phyloP scores from a whole-genome alignment of 2,329 filamentous ascomycete genomes.

The Penicillium paneum region DNA sequence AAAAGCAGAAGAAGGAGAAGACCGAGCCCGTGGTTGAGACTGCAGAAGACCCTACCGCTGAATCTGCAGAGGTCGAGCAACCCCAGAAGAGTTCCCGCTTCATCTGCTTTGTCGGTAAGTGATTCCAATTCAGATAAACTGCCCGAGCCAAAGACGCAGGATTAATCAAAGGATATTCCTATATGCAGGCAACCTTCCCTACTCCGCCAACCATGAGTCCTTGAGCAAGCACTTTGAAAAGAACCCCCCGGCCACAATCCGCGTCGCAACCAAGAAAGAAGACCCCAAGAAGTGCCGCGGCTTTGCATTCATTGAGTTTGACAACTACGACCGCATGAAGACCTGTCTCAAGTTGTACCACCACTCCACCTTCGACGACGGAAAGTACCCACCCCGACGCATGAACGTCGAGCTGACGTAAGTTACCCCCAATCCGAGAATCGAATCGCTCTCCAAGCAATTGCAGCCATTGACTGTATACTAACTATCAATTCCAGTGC shows the following conservation, averaged over 20 bases:
- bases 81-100: slow-evolving; percentile 55
- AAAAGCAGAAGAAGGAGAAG: slow-evolving; percentile 16
- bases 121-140: not conserved
- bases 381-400: slow-evolving; percentile 58
- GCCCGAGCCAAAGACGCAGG: not conserved
- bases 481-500: slow-evolving; percentile 52
- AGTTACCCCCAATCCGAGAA: slow-evolving; percentile 34
- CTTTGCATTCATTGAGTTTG: slow-evolving; percentile 86
- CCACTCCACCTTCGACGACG: slow-evolving; percentile 70
- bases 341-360: slow-evolving; percentile 88
- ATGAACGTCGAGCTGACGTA: slow-evolving; percentile 93
- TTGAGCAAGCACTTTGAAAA: slow-evolving; percentile 75
- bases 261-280: slow-evolving; percentile 67
- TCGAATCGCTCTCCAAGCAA: not conserved
- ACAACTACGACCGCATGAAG: slow-evolving; percentile 82
- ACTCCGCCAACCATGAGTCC: slow-evolving; percentile 67
- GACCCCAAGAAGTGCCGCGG: slow-evolving; percentile 64
- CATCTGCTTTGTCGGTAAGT: slow-evolving; percentile 71
- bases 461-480: not conserved
- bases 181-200: slow-evolving; percentile 76
- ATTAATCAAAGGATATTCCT: not conserved
- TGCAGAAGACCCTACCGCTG: slow-evolving; percentile 15
- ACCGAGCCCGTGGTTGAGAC: slow-evolving; percentile 17
- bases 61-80: slow-evolving; percentile 16
- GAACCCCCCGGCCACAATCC: slow-evolving; percentile 66